These are phyloP conservation scores for Podaxis carcinomalis DNA, from an alignment of 768 basidiomycete species.

Conservation along the genomic window DNA sequence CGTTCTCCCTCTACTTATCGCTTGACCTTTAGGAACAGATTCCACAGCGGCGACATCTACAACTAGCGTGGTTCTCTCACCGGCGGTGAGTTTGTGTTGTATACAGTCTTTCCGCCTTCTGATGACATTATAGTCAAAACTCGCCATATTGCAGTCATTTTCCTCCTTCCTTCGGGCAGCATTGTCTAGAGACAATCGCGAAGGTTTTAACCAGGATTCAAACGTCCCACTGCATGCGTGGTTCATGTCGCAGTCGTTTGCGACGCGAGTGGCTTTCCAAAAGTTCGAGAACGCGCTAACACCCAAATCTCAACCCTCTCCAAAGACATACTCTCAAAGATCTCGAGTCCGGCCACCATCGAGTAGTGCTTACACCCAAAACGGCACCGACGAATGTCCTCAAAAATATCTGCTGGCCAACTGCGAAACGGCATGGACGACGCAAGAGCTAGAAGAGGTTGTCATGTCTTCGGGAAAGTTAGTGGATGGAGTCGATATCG, in stretches of 20 bases:
- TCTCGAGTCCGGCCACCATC: neutral
- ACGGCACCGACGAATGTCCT: constrained; percentile 29
- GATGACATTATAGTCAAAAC: constrained; percentile 55
- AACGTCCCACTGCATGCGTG: constrained; percentile 39
- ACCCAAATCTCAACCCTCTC: constrained; percentile 16
- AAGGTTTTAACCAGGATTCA: neutral
- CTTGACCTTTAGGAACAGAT: constrained; percentile 21
- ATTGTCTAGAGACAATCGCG: neutral
- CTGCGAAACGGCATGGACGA: constrained; percentile 7
- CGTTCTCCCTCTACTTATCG: neutral
- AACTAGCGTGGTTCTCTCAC: constrained; percentile 60
- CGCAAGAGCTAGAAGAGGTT: constrained; percentile 13
- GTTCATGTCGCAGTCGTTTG: constrained; percentile 64
- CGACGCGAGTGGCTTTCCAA: constrained; percentile 42
- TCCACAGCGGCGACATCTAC: constrained; percentile 50
- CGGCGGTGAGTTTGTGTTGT: constrained; percentile 41
- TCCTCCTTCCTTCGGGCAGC: constrained; percentile 49
- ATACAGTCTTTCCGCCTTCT: constrained; percentile 3
- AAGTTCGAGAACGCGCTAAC: constrained; percentile 48
- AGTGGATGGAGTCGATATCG: neutral
- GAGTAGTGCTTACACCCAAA: constrained; percentile 31
- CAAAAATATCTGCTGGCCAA: constrained; percentile 15
- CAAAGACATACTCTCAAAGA: neutral
- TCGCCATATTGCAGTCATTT: constrained; percentile 70
- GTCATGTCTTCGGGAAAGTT: neutral